Percentiles rank a stretch among this genome's conserved stretches.
Conservation (phyloP, 1,139 yeast genomes). For the Lizanozyma gosingica region DNA sequence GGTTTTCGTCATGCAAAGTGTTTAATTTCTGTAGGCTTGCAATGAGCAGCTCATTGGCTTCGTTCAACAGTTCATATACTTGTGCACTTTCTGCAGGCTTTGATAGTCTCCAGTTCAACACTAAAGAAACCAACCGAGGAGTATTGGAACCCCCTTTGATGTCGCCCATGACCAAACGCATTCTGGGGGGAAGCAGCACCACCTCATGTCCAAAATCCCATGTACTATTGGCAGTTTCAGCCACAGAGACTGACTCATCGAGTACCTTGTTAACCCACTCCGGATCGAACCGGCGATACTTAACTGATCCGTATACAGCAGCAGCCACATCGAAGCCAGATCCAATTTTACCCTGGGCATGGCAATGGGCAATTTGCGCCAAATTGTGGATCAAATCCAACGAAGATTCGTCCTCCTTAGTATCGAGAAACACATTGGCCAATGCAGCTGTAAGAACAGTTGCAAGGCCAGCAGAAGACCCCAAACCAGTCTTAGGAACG, state of each 20-base stretch:
- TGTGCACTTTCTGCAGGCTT: slow-evolving; percentile 42
- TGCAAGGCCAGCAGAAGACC: slow-evolving; percentile 92
- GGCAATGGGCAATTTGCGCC: slow-evolving; percentile 85
- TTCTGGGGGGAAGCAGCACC: slow-evolving; percentile 57
- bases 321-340: slow-evolving; percentile 97
- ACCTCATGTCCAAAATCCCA: slow-evolving; percentile 53
- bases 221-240: background rate
- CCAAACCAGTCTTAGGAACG: slow-evolving; percentile 90
- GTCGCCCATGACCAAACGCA: slow-evolving; percentile 84
- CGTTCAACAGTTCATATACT: slow-evolving; percentile 48
- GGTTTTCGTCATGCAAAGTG: slow-evolving; percentile 15
- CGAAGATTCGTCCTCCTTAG: slow-evolving; percentile 8
- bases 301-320: slow-evolving; percentile 85
- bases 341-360: slow-evolving; percentile 91
- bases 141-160: slow-evolving; percentile 90
- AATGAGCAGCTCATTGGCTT: slow-evolving; percentile 52
- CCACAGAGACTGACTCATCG: slow-evolving; percentile 9
- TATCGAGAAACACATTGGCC: slow-evolving; percentile 37
- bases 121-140: slow-evolving; percentile 76
- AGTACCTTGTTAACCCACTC: slow-evolving; percentile 35
- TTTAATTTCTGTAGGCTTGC: slow-evolving; percentile 35
- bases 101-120: slow-evolving; percentile 56
- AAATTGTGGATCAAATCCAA: slow-evolving; percentile 54
- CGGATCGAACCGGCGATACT: slow-evolving; percentile 67
- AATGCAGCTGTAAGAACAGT: slow-evolving; percentile 72